phyloP scores from a whole-genome alignment of 345 rosid species.

The Excoecaria cochinchinensis region DNA sequence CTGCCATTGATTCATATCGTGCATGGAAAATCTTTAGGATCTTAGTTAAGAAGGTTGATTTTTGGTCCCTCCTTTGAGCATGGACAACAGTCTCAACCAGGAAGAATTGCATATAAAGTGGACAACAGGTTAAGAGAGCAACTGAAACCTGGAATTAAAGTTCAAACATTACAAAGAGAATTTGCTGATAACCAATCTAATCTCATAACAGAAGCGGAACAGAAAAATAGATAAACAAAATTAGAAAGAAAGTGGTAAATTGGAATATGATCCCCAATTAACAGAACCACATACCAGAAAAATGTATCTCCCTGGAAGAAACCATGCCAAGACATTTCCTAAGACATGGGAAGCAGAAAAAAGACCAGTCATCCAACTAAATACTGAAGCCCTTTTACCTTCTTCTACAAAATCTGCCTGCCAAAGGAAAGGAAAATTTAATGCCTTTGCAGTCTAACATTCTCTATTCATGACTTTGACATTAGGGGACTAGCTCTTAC shows the following conservation, averaged over 20 bases:
- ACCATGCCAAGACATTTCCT: slow-evolving; percentile 46
- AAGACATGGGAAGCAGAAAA: slow-evolving; percentile 54
- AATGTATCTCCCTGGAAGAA: slow-evolving; percentile 49
- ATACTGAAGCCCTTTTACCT: slow-evolving; percentile 45
- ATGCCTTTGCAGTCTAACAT: neutral
- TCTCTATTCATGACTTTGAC: neutral
- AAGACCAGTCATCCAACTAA: slow-evolving; percentile 60
- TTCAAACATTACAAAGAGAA: neutral
- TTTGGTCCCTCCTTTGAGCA: slow-evolving; percentile 30
- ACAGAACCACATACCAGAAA: slow-evolving; percentile 34
- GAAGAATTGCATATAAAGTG: slow-evolving; percentile 46
- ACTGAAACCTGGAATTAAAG: slow-evolving; percentile 44
- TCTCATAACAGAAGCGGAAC: neutral
- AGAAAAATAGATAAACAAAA: neutral
- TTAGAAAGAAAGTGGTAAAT: neutral
- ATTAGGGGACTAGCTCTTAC: slow-evolving; percentile 25
- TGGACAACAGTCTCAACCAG: slow-evolving; percentile 41
- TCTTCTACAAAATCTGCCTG: slow-evolving; percentile 50
- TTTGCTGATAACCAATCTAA: neutral
- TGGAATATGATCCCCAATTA: neutral
- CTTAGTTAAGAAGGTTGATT: slow-evolving; percentile 31
- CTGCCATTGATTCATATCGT: slow-evolving; percentile 45
- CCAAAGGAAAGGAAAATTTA: slow-evolving; percentile 19
- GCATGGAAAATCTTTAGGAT: slow-evolving; percentile 21
- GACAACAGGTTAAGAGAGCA: slow-evolving; percentile 40